phyloP scores from a whole-genome alignment of 805 yeast species.

The Dipodascus albidus region DNA sequence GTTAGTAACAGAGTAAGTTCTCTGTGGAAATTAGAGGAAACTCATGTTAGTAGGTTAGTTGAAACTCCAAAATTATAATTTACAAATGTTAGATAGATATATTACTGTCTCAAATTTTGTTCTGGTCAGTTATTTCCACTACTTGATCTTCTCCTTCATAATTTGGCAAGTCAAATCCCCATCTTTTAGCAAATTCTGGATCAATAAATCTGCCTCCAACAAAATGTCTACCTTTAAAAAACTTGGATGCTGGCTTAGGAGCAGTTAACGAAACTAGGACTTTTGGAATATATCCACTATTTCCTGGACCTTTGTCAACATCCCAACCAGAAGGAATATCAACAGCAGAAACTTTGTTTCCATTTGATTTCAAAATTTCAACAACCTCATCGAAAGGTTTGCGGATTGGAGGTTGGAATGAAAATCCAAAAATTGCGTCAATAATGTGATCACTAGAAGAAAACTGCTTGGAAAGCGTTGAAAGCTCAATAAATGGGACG shows the following conservation, averaged over 20 bases:
- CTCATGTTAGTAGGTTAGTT: constrained; percentile 8
- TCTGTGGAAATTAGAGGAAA: constrained; percentile 13
- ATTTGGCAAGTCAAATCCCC: constrained; percentile 52
- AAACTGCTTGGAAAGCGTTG: constrained; percentile 22
- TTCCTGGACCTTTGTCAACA: constrained; percentile 73
- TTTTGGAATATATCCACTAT: constrained; percentile 42
- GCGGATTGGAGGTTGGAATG: constrained; percentile 81
- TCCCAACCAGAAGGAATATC: constrained; percentile 98
- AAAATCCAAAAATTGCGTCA: constrained; percentile 88
- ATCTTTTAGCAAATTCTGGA: constrained; percentile 52
- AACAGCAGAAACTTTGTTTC: constrained; percentile 59
- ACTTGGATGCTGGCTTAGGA: constrained; percentile 76
- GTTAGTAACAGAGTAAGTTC: constrained; percentile 9
- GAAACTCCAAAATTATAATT: background rate
- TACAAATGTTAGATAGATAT: too few relatives aligned
- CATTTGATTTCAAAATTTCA: constrained; percentile 28
- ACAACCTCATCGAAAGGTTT: constrained; percentile 54
- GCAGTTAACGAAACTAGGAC: constrained; percentile 80
- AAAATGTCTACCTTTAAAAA: constrained; percentile 48
- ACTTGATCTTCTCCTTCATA: background rate
- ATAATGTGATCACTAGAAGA: constrained; percentile 39
- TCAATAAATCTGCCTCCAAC: constrained; percentile 87
- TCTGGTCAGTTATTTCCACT: background rate
- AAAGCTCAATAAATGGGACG: constrained; percentile 38
- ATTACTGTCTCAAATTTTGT: too few relatives aligned